A percentile compares a stretch with the other conserved stretches of the same genome.
Evolutionary conservation across 495 filamentous ascomycete species (phyloP).

Genomic region (Hamigera avellanea): DNA sequence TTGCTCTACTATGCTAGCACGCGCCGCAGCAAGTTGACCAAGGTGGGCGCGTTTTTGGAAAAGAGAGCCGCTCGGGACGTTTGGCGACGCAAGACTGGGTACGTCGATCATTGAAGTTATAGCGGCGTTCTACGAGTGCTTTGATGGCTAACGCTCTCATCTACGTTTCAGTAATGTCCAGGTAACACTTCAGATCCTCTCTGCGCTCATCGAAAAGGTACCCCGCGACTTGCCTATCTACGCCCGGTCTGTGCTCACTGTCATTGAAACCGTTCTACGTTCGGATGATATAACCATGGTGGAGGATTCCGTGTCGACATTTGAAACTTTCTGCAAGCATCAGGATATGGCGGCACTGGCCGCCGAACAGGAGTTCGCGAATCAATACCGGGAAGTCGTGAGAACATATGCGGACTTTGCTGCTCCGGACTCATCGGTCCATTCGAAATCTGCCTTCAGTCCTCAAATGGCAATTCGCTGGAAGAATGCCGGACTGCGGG

Average conservation of each 20-base stretch:
- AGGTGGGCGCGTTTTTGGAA: slow-evolving; percentile 83
- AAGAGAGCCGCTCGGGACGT: slow-evolving; percentile 84
- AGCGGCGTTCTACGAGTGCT: background rate
- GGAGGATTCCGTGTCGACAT: slow-evolving; percentile 74
- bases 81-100: slow-evolving; percentile 70
- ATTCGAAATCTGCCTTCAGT: slow-evolving; percentile 34
- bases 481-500: slow-evolving; percentile 67
- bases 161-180: slow-evolving; percentile 61
- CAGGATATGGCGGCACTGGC: slow-evolving; percentile 68
- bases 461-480: slow-evolving; percentile 71
- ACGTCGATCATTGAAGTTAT: slow-evolving; percentile 19
- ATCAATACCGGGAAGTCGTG: slow-evolving; percentile 73
- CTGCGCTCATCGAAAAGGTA: slow-evolving; percentile 80
- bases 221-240: slow-evolving; percentile 83
- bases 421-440: slow-evolving; percentile 22
- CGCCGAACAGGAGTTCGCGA: slow-evolving; percentile 69
- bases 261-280: slow-evolving; percentile 64
- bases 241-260: slow-evolving; percentile 64
- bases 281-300: slow-evolving; percentile 80
- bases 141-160: background rate
- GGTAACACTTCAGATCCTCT: slow-evolving; percentile 80
- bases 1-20: slow-evolving; percentile 91
- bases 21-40: slow-evolving; percentile 83
- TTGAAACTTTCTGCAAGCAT: slow-evolving; percentile 70
- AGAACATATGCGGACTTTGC: slow-evolving; percentile 68